These are phyloP conservation scores for Pisolithus tinctorius DNA, from an alignment of 768 basidiomycete species.

Conservation along the genomic window DNA sequence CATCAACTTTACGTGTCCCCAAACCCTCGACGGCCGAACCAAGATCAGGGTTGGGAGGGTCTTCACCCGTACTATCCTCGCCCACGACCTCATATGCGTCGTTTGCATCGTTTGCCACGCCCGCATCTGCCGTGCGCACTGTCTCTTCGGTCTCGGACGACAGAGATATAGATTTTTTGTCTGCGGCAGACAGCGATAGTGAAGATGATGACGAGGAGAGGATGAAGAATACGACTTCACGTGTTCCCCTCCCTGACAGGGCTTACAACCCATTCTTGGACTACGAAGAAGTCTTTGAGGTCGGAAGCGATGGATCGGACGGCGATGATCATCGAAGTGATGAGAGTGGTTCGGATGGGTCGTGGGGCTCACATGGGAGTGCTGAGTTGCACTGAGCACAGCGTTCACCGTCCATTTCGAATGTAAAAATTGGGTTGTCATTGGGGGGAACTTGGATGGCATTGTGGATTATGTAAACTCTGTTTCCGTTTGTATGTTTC, in stretches of 20 bases:
- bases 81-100: conserved; percentile 10
- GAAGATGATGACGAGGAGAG: neutral
- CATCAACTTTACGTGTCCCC: conserved; percentile 1
- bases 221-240: neutral
- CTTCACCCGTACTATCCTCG: conserved; percentile 2
- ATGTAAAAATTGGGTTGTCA: too few relatives aligned
- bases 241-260: conserved; percentile 3
- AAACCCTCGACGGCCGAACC: conserved; percentile 2
- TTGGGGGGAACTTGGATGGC: too few relatives aligned
- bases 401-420: neutral
- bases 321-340: neutral
- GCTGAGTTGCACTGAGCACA: neutral
- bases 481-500: too few relatives aligned
- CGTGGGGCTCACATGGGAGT: conserved; percentile 4
- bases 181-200: conserved; percentile 14
- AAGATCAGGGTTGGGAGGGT: neutral
- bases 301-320: neutral
- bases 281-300: conserved; percentile 10
- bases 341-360: neutral
- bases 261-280: conserved; percentile 18
- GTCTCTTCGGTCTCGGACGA: conserved; percentile 15
- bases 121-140: conserved; percentile 11
- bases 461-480: too few relatives aligned
- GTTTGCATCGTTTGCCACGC: conserved; percentile 20
- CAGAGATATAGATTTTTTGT: conserved; percentile 15